Evolutionary conservation across 345 rosid species (phyloP).

Genomic region (Arabidopsis arenosa): DNA sequence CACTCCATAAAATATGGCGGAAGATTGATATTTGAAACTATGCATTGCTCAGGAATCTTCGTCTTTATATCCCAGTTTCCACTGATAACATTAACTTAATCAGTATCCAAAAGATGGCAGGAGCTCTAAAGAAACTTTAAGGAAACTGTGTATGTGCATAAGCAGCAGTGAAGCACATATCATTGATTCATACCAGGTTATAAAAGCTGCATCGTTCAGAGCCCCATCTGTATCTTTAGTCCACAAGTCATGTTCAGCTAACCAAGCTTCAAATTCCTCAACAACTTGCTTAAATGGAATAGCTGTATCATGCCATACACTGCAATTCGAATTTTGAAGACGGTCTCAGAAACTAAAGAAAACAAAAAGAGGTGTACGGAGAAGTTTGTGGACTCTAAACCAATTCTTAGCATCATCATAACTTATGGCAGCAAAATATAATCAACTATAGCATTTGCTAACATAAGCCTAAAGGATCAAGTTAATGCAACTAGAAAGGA

Average conservation of each 20-base stretch:
- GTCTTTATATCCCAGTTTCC: conserved; percentile 99
- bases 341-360: conserved; percentile 15
- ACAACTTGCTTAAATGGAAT: conserved; percentile 76
- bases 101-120: conserved; percentile 20
- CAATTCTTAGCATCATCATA: conserved; percentile 3
- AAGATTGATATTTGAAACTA: conserved; percentile 66
- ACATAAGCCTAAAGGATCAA: not conserved
- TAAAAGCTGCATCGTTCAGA: conserved; percentile 79
- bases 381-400: not conserved
- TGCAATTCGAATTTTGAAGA: conserved; percentile 45
- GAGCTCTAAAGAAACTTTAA: not conserved
- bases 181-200: conserved; percentile 70
- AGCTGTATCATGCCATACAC: conserved; percentile 98
- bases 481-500: not conserved
- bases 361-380: not conserved
- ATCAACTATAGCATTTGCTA: not conserved
- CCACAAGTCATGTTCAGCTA: conserved; percentile 70
- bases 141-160: not conserved
- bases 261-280: conserved; percentile 85
- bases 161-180: not conserved
- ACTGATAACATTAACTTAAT: conserved; percentile 51
- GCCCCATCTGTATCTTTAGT: conserved; percentile 52
- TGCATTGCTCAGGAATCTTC: conserved; percentile 81
- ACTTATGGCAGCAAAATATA: not conserved
- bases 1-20: conserved; percentile 89